A percentile compares a stretch with the other conserved stretches of the same genome.
phyloP scores from a whole-genome alignment of 2,329 filamentous ascomycete species.

The Pseudogymnoascus sp. region DNA sequence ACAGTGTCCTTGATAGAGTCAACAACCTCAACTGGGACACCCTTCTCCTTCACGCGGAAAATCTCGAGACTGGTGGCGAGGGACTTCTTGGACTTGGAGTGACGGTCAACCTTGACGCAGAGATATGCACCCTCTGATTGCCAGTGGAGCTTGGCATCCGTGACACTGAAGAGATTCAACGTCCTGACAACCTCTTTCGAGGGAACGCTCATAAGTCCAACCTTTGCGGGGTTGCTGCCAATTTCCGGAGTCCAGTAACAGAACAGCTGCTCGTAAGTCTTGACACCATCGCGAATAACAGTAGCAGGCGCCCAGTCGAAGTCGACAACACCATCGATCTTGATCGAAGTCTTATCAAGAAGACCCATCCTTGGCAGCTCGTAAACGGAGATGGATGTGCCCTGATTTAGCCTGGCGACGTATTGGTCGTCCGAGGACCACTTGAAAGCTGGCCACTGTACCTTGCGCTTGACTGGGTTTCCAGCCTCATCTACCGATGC shows the following conservation, averaged over 20 bases:
- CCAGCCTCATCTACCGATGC: constrained; percentile 52
- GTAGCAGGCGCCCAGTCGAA: constrained; percentile 95
- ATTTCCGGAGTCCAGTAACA: constrained; percentile 99
- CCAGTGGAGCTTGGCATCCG: constrained; percentile 97
- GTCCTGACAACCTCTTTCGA: constrained; percentile 91
- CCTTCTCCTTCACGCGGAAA: constrained; percentile 95
- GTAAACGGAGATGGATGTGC: constrained; percentile 84
- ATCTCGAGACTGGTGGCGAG: constrained; percentile 96
- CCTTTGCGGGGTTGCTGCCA: constrained; percentile 94
- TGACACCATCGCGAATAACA: constrained; percentile 73
- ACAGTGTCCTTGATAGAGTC: constrained; percentile 97
- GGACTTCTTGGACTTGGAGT: constrained; percentile 99
- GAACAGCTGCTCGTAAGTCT: constrained; percentile 89
- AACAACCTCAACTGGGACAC: constrained; percentile 94
- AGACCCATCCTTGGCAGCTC: constrained; percentile 84
- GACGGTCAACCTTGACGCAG: constrained; percentile 96
- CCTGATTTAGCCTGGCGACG: constrained; percentile 82
- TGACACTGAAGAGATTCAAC: constrained; percentile 95
- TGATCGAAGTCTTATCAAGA: constrained; percentile 83
- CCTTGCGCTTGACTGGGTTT: constrained; percentile 73
- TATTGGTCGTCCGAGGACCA: constrained; percentile 98
- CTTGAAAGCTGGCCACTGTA: constrained; percentile 98
- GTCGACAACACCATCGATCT: constrained; percentile 93
- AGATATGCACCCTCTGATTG: constrained; percentile 90
- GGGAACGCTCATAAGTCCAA: constrained; percentile 91